phyloP scores from a whole-genome alignment of 257 asterid genomes.

The Rubia yunnanensis region DNA sequence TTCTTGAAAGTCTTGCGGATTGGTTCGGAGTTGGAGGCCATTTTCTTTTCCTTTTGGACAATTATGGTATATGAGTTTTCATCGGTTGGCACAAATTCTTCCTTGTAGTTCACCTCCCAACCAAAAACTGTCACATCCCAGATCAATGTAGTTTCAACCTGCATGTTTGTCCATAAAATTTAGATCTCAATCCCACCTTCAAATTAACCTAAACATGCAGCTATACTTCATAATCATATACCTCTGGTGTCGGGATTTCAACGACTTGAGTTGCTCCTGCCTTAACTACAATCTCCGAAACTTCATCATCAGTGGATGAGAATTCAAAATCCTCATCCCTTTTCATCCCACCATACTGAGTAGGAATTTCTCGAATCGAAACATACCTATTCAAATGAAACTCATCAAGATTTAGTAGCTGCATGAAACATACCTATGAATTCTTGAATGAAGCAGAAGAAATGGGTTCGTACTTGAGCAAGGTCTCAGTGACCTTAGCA shows the following conservation, averaged over 20 bases:
- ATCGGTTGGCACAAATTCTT: constrained; percentile 59
- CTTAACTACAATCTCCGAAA: constrained; percentile 47
- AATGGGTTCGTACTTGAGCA: constrained; percentile 53
- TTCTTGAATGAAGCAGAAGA: background rate
- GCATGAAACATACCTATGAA: background rate
- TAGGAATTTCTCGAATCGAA: constrained; percentile 59
- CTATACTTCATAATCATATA: constrained; percentile 5
- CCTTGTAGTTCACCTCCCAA: constrained; percentile 69
- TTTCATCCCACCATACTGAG: constrained; percentile 65
- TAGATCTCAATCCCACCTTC: background rate
- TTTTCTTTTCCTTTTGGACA: constrained; percentile 54
- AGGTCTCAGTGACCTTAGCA: constrained; percentile 64
- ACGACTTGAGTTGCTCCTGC: constrained; percentile 53
- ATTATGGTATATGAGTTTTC: constrained; percentile 61
- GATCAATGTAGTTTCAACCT: constrained; percentile 55
- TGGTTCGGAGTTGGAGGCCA: constrained; percentile 33
- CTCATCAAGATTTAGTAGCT: background rate
- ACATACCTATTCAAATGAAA: constrained; percentile 38
- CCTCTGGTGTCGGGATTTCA: constrained; percentile 68
- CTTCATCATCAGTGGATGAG: constrained; percentile 33
- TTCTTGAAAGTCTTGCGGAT: constrained; percentile 64
- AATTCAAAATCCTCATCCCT: constrained; percentile 52
- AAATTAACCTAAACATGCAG: background rate
- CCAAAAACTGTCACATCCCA: constrained; percentile 61
- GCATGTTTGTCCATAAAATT: constrained; percentile 5